Evolutionary conservation across 108 stramenopile genomes (phyloP).

Genomic region (Poteriospumella lacustris): DNA sequence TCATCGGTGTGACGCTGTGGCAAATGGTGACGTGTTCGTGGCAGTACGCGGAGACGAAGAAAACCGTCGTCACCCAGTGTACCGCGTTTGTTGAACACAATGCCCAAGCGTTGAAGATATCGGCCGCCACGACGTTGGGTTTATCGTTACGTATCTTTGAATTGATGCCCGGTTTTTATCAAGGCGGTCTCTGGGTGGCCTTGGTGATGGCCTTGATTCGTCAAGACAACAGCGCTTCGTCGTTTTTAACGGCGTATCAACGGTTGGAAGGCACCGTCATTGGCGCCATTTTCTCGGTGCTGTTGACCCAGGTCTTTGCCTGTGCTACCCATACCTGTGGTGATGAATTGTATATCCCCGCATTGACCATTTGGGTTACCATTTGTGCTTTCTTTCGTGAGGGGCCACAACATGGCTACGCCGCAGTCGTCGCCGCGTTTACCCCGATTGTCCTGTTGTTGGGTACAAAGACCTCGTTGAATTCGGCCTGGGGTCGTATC

Average conservation of each 20-base stretch:
- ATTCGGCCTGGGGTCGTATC: neutral
- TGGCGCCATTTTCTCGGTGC: neutral
- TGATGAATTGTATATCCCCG: neutral
- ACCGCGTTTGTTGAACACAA: too few species aligned
- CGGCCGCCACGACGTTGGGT: neutral
- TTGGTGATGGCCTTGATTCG: neutral
- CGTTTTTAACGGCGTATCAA: neutral
- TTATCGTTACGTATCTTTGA: neutral
- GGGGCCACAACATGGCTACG: neutral
- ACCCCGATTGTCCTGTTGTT: neutral
- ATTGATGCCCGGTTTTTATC: neutral
- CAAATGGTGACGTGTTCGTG: too few species aligned
- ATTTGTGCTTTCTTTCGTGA: conserved; percentile 10
- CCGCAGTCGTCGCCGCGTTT: neutral
- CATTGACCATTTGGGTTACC: neutral
- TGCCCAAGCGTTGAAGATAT: too few species aligned
- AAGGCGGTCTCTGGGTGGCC: neutral
- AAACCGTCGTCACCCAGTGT: too few species aligned
- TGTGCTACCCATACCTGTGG: neutral
- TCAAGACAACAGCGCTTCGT: conserved; percentile 2
- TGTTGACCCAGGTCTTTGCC: neutral
- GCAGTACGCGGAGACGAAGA: too few species aligned
- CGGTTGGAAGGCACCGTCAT: conserved; percentile 20
- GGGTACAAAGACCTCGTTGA: neutral
- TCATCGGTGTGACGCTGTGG: too few species aligned